phyloP scores from a whole-genome alignment of 768 basidiomycete species.

The Psilocybe tampanensis region DNA sequence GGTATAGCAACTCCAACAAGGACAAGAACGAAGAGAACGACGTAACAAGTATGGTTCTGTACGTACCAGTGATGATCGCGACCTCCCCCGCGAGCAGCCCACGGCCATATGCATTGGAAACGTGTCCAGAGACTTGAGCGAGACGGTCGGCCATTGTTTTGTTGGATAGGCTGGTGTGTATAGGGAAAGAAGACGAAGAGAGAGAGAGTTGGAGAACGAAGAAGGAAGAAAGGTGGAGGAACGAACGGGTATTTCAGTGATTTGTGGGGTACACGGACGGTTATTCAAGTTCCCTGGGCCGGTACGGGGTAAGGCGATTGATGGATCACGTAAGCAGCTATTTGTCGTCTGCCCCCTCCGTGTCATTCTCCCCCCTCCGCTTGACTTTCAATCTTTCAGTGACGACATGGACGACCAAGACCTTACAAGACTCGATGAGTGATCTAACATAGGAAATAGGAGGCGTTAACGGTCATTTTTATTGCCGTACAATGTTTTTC shows the following conservation, averaged over 20 bases:
- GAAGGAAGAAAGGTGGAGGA: neutral
- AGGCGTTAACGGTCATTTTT: no score
- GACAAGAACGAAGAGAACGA: neutral
- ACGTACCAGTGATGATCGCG: constrained; percentile 81
- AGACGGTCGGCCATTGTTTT: constrained; percentile 56
- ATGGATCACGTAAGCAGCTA: no score
- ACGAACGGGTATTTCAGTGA: neutral
- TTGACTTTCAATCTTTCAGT: no score
- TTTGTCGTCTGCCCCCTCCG: no score
- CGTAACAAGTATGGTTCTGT: no score
- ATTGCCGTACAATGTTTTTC: no score
- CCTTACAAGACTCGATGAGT: no score
- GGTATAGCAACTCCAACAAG: neutral
- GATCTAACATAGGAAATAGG: no score
- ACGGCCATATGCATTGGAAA: constrained; percentile 52
- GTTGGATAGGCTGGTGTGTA: neutral
- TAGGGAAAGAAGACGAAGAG: neutral
- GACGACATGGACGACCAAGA: no score
- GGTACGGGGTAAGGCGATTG: no score
- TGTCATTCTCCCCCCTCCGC: no score
- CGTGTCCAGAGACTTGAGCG: constrained; percentile 70
- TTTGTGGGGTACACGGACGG: neutral
- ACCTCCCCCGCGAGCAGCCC: constrained; percentile 78
- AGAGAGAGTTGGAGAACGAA: neutral
- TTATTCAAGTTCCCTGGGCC: neutral